Evolutionary conservation across 345 rosid species (phyloP).

Genomic region (Rhizophora apiculata): DNA sequence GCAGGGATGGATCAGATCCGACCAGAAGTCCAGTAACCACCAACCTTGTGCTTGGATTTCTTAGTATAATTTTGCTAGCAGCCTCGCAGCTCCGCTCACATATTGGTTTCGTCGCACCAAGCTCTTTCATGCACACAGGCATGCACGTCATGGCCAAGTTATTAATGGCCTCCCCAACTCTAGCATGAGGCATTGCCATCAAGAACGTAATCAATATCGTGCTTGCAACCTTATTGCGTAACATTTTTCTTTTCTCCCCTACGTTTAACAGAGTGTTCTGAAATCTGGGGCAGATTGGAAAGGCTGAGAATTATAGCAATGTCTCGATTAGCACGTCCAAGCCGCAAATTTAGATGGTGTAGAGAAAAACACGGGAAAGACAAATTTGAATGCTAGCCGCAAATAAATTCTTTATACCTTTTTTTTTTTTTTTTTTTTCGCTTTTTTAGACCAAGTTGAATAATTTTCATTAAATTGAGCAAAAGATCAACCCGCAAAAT

Average conservation of each 20-base stretch:
- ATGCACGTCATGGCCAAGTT: not conserved
- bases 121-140: conserved; percentile 14
- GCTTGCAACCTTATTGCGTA: not conserved
- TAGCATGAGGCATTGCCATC: not conserved
- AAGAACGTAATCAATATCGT: not conserved
- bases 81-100: conserved; percentile 3
- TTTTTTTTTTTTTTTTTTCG: not conserved
- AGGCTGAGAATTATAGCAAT: not conserved
- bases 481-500: conserved; percentile 42
- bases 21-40: not conserved
- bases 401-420: too few relatives aligned
- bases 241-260: not conserved
- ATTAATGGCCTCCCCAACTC: not conserved
- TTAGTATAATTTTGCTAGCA: not conserved
- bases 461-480: not conserved
- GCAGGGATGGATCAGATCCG: not conserved
- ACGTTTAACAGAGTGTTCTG: not conserved
- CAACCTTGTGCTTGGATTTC: conserved; percentile 3
- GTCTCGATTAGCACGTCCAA: not conserved
- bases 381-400: too few relatives aligned
- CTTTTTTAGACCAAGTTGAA: not conserved
- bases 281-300: not conserved
- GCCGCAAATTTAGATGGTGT: not conserved
- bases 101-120: not conserved
- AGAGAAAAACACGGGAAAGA: not conserved